Conservation (phyloP, 1,139 yeast species). For the Debaryomyces robertsiae region DNA sequence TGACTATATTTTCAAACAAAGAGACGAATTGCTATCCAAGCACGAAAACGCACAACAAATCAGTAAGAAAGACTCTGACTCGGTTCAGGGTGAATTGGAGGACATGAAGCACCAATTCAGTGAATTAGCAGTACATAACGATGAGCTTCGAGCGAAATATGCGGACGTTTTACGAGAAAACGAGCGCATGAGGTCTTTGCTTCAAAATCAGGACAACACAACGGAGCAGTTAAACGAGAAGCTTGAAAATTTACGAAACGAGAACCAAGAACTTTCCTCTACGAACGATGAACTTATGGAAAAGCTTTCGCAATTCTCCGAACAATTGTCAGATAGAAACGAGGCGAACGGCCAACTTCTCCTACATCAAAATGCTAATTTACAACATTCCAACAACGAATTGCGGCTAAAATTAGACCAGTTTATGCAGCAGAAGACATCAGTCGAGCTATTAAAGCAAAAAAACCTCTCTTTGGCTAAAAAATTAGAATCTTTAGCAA, state of each 20-base stretch:
- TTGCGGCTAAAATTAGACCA: conserved; percentile 32
- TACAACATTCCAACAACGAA: conserved; percentile 36
- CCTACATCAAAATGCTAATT: conserved; percentile 28
- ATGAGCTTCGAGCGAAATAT: conserved; percentile 28
- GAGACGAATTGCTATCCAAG: conserved; percentile 57
- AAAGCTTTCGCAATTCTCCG: conserved; percentile 30
- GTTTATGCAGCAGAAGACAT: conserved; percentile 42
- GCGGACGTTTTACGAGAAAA: conserved; percentile 26
- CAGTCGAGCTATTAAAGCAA: conserved; percentile 42
- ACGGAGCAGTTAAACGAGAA: conserved; percentile 35
- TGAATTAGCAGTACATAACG: conserved; percentile 17
- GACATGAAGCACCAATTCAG: conserved; percentile 22
- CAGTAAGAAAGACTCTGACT: conserved; percentile 39
- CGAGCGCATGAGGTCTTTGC: conserved; percentile 35
- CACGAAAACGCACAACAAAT: conserved; percentile 50
- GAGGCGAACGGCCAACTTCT: conserved; percentile 28
- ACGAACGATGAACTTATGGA: conserved; percentile 54
- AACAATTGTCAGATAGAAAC: conserved; percentile 11
- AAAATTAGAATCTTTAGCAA: conserved; percentile 45
- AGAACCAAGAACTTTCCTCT: conserved; percentile 23
- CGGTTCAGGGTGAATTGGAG: conserved; percentile 33
- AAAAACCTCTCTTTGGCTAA: conserved; percentile 35
- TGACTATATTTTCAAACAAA: conserved; percentile 57
- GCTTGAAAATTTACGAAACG: conserved; percentile 23
- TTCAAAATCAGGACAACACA: conserved; percentile 30